Evolutionary conservation across 83 land plant genomes (phyloP).

Genomic region (Thuja plicata): DNA sequence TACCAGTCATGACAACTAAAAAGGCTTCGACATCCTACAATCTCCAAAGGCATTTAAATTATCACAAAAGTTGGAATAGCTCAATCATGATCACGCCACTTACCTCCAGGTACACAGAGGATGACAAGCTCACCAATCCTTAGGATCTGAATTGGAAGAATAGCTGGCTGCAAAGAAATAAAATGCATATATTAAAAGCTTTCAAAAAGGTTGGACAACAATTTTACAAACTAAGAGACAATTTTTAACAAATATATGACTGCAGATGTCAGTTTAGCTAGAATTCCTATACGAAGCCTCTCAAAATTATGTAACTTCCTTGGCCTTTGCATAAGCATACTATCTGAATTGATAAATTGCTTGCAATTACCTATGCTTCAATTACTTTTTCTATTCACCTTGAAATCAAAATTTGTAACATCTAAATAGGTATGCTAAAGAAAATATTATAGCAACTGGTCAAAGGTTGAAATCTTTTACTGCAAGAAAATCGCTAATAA

Average conservation of each 20-base stretch:
- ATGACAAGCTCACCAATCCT: constrained; percentile 76
- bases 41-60: background rate
- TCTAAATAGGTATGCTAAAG: background rate
- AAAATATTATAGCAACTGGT: background rate
- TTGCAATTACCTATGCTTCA: background rate
- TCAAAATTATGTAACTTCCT: background rate
- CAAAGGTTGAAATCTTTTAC: background rate
- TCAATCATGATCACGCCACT: background rate
- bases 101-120: constrained; percentile 90
- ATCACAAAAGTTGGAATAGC: background rate
- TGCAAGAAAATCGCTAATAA: background rate
- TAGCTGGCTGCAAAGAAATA: constrained; percentile 65
- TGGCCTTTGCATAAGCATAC: background rate
- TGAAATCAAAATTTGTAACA: background rate
- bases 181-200: background rate
- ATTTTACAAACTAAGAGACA: background rate
- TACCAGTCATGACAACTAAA: background rate
- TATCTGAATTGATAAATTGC: background rate
- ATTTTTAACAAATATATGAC: background rate
- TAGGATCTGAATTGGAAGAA: constrained; percentile 86
- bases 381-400: background rate
- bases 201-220: background rate
- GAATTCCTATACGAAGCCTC: background rate
- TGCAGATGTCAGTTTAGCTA: background rate
- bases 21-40: background rate